A percentile compares a stretch with the other conserved stretches of the same genome.
These are phyloP conservation scores for Centella asiatica DNA, from an alignment of 129 eudicot species.

Conservation along the genomic window DNA sequence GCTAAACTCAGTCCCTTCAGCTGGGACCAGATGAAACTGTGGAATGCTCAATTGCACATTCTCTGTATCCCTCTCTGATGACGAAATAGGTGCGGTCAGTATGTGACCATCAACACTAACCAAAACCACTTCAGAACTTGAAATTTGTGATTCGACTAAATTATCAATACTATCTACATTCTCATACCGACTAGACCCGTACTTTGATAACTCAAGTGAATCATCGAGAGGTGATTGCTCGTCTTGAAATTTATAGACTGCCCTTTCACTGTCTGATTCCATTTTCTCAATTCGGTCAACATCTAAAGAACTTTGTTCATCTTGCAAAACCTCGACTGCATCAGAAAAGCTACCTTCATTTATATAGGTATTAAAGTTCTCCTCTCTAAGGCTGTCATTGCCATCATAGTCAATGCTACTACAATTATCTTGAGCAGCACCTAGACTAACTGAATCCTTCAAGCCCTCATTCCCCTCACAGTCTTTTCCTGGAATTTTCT, in stretches of 20 bases:
- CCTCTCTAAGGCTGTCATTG: slow-evolving; percentile 15
- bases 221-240: slow-evolving; percentile 56
- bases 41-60: slow-evolving; percentile 52
- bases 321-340: slow-evolving; percentile 37
- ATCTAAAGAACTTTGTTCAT: slow-evolving; percentile 43
- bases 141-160: slow-evolving; percentile 33
- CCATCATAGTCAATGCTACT: slow-evolving; percentile 15
- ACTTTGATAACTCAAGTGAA: slow-evolving; percentile 59
- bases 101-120: slow-evolving; percentile 84
- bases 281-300: slow-evolving; percentile 43
- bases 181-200: slow-evolving; percentile 51
- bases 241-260: slow-evolving; percentile 74
- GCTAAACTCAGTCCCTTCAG: slow-evolving; percentile 39
- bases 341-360: slow-evolving; percentile 20
- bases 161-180: slow-evolving; percentile 38
- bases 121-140: slow-evolving; percentile 74
- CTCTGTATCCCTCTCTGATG: slow-evolving; percentile 47
- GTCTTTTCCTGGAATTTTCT: slow-evolving; percentile 26
- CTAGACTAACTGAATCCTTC: slow-evolving; percentile 14
- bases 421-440: slow-evolving; percentile 18
- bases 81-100: slow-evolving; percentile 75
- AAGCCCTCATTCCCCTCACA: slow-evolving; percentile 11
- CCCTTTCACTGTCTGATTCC: slow-evolving; percentile 60
- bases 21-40: slow-evolving; percentile 72
- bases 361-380: slow-evolving; percentile 8